phyloP scores from a whole-genome alignment of 2,329 filamentous ascomycete species.

The Trichoderma sp. region DNA sequence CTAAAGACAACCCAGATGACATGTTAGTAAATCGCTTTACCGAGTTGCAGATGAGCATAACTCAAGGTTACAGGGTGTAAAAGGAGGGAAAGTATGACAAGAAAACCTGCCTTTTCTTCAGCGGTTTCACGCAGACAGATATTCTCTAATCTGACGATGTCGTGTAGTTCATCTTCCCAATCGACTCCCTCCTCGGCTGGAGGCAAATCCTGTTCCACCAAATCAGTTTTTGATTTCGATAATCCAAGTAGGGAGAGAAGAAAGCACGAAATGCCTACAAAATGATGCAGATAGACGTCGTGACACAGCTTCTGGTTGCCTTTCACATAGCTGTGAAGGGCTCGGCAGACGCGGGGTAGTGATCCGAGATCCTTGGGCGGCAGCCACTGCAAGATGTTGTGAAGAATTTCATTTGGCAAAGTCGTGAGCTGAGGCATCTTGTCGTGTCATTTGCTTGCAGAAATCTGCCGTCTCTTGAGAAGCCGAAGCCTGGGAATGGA shows the following conservation, averaged over 20 bases:
- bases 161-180: slow-evolving; percentile 48
- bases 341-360: slow-evolving; percentile 54
- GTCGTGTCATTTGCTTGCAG: neutral
- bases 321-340: slow-evolving; percentile 56
- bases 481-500: neutral
- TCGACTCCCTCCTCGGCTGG: slow-evolving; percentile 41
- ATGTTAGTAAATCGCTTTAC: neutral
- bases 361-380: slow-evolving; percentile 57
- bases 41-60: neutral
- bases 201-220: slow-evolving; percentile 27
- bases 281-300: slow-evolving; percentile 59
- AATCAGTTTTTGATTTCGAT: neutral
- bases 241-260: neutral
- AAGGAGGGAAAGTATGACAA: neutral
- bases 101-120: slow-evolving; percentile 44
- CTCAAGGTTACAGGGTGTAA: neutral
- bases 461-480: neutral
- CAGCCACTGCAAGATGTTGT: slow-evolving; percentile 60
- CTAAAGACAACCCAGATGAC: slow-evolving; percentile 31
- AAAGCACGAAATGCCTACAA: slow-evolving; percentile 45
- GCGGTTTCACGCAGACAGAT: slow-evolving; percentile 42
- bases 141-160: slow-evolving; percentile 46
- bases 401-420: slow-evolving; percentile 64
- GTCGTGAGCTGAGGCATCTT: slow-evolving; percentile 29
- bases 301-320: slow-evolving; percentile 62